A percentile compares a stretch with the other conserved stretches of the same genome.
These are phyloP conservation scores for Salmacisia buchloeana DNA, from an alignment of 1,284 basidiomycete genomes.

Conservation along the genomic window DNA sequence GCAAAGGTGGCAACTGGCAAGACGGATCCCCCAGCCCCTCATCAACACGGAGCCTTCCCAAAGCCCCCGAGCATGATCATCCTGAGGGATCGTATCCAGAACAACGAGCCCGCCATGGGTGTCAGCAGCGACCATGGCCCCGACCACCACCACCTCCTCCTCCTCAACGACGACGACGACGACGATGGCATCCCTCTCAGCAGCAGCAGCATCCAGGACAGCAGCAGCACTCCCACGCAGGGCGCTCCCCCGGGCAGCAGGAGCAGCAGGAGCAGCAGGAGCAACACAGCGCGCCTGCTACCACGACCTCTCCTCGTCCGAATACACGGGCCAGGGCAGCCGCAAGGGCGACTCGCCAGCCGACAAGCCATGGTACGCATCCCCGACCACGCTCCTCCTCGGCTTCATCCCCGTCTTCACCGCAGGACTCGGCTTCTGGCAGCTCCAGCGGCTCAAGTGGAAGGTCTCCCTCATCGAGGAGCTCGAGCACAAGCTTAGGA, in stretches of 20 bases:
- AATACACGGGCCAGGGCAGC: background rate
- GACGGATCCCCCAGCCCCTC: background rate
- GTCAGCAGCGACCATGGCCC: too few relatives aligned
- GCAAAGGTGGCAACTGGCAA: too few relatives aligned
- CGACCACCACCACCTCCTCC: too few relatives aligned
- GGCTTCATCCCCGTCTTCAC: conserved; percentile 84
- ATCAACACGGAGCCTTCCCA: background rate
- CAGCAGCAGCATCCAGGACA: background rate
- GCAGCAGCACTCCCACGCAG: too few relatives aligned
- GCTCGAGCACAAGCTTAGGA: conserved; percentile 79
- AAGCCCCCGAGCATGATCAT: too few relatives aligned
- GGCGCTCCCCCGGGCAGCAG: too few relatives aligned
- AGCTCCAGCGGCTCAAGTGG: conserved; percentile 83
- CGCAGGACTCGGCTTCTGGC: conserved; percentile 89
- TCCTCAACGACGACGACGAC: too few relatives aligned
- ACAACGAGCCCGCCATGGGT: too few relatives aligned
- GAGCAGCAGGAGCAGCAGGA: background rate
- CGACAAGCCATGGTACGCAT: conserved; percentile 34
- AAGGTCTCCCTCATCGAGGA: conserved; percentile 91
- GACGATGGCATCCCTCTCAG: background rate
- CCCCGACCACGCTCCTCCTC: conserved; percentile 58
- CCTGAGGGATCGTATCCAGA: too few relatives aligned
- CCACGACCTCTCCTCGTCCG: conserved; percentile 7
- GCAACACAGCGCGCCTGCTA: background rate
- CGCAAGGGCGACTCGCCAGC: background rate